Evolutionary conservation across 2,329 filamentous ascomycete genomes (phyloP), one percentile per base, ranked within the genome.

Genomic region (Penicillium concentricum): DNA sequence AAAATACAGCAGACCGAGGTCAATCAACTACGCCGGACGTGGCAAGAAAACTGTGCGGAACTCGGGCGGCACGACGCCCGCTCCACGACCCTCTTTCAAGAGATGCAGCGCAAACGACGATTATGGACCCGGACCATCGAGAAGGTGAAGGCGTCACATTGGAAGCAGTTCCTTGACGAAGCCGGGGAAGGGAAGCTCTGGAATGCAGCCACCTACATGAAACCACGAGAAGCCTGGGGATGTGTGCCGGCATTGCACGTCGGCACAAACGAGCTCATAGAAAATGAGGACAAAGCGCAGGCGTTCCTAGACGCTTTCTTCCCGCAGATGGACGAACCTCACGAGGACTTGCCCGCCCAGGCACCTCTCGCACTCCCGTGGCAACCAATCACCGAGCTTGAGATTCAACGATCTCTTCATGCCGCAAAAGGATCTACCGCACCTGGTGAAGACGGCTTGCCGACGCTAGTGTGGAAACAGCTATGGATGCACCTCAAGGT

Each of bases 1-100:
- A 70, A 70, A 30, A 35, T 39, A 6, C 54, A 70, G 51, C 60
- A 67, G 24, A 42, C 32, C 8, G 50, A 60, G 30, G 61, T 62
- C 6, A 69, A 69, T 37, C 34, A 59, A 43, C 16, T 60, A 28
- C 58, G 58, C 26, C 42, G 65, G 24, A 63, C 28, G 48, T 69
- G 54, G 57, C 58, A 69, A 24, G 41, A 22, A 0, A 65, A 53
- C 52, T 67, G 58, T 38, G 54, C 41, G 5, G 53, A 37, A 7
- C 32, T 44, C 35, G 53, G 61, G 4, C 48, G 41, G 35, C 42
- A 51, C 8, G 9, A 58, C 15, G 3, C 47, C 22, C 15, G 37
- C 22, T 34, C 50, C 57, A 61, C 37, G 18, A 45, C 43, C 10
- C 28, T 59, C 24, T 65, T 63, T 34, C 7, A 60, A 7, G 39